These are phyloP conservation scores for Solanum paucissectum DNA, from an alignment of 257 asterid genomes.

Conservation along the genomic window DNA sequence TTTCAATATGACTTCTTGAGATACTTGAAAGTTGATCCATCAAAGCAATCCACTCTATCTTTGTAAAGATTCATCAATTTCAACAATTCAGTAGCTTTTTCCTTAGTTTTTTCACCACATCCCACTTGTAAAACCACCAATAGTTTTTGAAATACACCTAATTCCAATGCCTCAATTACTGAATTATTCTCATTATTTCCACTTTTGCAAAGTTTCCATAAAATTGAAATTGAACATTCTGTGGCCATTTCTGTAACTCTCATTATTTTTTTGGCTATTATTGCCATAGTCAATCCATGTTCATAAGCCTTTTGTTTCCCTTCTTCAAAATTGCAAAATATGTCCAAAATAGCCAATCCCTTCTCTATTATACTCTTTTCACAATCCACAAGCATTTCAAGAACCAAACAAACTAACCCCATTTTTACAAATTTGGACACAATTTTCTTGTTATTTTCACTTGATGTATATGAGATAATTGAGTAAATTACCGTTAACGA, in stretches of 20 bases:
- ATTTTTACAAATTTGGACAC: slow-evolving; percentile 20
- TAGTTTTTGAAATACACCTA: slow-evolving; percentile 75
- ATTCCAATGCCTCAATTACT: slow-evolving; percentile 47
- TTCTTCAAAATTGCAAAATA: slow-evolving; percentile 22
- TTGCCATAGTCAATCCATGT: slow-evolving; percentile 46
- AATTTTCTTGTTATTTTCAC: neutral
- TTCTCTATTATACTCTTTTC: slow-evolving; percentile 41
- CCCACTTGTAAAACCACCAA: slow-evolving; percentile 75
- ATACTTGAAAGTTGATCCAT: slow-evolving; percentile 49
- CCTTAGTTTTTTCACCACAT: slow-evolving; percentile 41
- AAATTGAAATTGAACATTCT: slow-evolving; percentile 30
- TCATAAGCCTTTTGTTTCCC: slow-evolving; percentile 32
- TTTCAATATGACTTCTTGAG: slow-evolving; percentile 31
- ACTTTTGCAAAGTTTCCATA: slow-evolving; percentile 51
- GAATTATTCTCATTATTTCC: slow-evolving; percentile 15
- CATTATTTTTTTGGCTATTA: slow-evolving; percentile 64
- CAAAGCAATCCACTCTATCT: slow-evolving; percentile 51
- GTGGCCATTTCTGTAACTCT: slow-evolving; percentile 58
- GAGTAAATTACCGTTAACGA: slow-evolving; percentile 39
- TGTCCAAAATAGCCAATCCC: slow-evolving; percentile 46
- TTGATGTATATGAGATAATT: slow-evolving; percentile 8
- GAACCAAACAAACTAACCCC: slow-evolving; percentile 44
- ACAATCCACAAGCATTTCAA: slow-evolving; percentile 63
- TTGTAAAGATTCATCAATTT: slow-evolving; percentile 57
- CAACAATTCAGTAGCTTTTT: slow-evolving; percentile 52